phyloP scores from a whole-genome alignment of 2,329 filamentous ascomycete genomes.

The Lithohypha guttulata region DNA sequence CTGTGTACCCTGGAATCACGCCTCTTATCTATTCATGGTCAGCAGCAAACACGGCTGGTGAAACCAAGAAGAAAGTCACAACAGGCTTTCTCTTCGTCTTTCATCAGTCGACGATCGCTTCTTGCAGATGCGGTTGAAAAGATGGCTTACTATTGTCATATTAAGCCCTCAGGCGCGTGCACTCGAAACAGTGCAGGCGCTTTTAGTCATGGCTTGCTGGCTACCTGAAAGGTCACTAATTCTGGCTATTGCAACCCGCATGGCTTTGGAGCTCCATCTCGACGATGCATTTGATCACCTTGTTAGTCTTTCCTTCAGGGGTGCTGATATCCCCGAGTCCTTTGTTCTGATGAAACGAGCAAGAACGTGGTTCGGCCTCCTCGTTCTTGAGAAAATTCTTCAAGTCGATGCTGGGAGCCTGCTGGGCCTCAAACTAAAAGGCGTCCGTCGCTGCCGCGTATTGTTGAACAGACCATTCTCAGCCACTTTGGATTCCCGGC shows the following conservation, averaged over 20 bases:
- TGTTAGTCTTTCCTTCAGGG: constrained; percentile 1
- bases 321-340: constrained; percentile 19
- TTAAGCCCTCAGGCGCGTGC: constrained; percentile 29
- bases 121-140: constrained; percentile 30
- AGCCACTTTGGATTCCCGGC: constrained; percentile 40
- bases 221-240: constrained; percentile 42
- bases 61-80: constrained; percentile 59
- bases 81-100: constrained; percentile 56
- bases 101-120: constrained; percentile 25
- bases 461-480: constrained; percentile 35
- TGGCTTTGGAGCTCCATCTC: constrained; percentile 40
- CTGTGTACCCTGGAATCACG: constrained; percentile 50
- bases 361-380: constrained; percentile 43
- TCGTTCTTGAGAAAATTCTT: constrained; percentile 44
- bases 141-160: constrained; percentile 37
- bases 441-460: constrained; percentile 35
- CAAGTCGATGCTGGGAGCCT: constrained; percentile 37
- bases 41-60: constrained; percentile 50
- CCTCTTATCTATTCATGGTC: constrained; percentile 64
- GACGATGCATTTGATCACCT: constrained; percentile 32
- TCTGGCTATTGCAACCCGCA: constrained; percentile 40
- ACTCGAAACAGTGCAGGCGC: constrained; percentile 42
- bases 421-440: constrained; percentile 30
- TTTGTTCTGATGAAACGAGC: constrained; percentile 32
- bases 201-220: constrained; percentile 41